Evolutionary conservation across 2,329 filamentous ascomycete species (phyloP).

Genomic region (Colletotrichum sp.): DNA sequence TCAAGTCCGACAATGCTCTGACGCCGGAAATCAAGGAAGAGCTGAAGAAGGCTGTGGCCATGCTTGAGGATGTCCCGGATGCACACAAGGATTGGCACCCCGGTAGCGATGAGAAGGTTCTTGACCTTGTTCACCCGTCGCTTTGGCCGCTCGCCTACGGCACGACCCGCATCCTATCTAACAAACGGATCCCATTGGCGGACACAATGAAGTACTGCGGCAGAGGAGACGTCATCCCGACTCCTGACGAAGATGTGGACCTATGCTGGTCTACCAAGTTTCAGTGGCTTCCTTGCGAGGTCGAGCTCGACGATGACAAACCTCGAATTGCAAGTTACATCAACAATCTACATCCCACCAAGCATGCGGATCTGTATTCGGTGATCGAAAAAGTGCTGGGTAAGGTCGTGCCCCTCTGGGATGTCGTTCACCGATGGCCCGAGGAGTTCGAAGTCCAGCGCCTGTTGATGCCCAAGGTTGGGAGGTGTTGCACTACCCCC

Average conservation of each 20-base stretch:
- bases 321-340: slow-evolving; percentile 54
- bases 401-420: slow-evolving; percentile 49
- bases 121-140: slow-evolving; percentile 69
- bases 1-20: slow-evolving; percentile 39
- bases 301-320: slow-evolving; percentile 41
- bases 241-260: background rate
- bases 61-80: slow-evolving; percentile 56
- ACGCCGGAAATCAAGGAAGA: slow-evolving; percentile 29
- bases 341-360: slow-evolving; percentile 55
- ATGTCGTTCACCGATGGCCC: slow-evolving; percentile 39
- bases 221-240: slow-evolving; percentile 32
- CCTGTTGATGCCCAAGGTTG: slow-evolving; percentile 19
- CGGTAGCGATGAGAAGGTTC: slow-evolving; percentile 57
- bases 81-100: slow-evolving; percentile 66
- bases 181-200: slow-evolving; percentile 38
- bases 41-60: slow-evolving; percentile 46
- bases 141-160: slow-evolving; percentile 66
- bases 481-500: slow-evolving; percentile 19
- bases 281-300: slow-evolving; percentile 56
- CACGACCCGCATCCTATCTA: slow-evolving; percentile 36
- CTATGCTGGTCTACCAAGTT: slow-evolving; percentile 29
- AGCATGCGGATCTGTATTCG: slow-evolving; percentile 41
- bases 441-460: slow-evolving; percentile 30
- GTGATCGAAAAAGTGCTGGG: slow-evolving; percentile 47
- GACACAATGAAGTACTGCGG: slow-evolving; percentile 39